A percentile compares a stretch with the other conserved stretches of the same genome.
Evolutionary conservation across 495 filamentous ascomycete species (phyloP).

Genomic region (Collariella sp.): DNA sequence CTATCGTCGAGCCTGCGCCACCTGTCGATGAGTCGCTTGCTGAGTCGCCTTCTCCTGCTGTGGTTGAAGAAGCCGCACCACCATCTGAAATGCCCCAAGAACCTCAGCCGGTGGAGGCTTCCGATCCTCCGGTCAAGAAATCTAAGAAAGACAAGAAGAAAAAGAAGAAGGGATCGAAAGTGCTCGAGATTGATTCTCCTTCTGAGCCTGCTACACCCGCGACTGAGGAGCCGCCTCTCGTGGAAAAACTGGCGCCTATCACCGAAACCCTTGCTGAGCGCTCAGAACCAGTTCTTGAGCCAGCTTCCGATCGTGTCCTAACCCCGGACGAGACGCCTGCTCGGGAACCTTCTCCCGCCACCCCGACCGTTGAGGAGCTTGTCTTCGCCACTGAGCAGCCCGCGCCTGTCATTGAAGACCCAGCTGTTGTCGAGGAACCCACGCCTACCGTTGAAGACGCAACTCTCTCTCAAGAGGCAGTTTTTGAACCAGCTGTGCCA

Average conservation of each 20-base stretch:
- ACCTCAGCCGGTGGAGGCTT: neutral
- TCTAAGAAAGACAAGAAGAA: neutral
- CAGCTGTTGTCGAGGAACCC: neutral
- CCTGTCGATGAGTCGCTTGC: neutral
- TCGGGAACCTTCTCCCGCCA: too few species aligned
- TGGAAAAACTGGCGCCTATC: neutral
- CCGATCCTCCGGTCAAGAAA: neutral
- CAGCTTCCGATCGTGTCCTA: too few species aligned
- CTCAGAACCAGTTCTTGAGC: too few species aligned
- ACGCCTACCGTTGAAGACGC: neutral
- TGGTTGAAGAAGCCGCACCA: neutral
- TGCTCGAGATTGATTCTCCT: constrained; percentile 4
- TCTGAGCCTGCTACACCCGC: constrained; percentile 7
- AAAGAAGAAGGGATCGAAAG: neutral
- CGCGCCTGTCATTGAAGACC: too few species aligned
- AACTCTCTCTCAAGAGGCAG: neutral
- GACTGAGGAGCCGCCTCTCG: neutral
- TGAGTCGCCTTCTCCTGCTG: neutral
- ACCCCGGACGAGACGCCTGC: too few species aligned
- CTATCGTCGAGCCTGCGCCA: neutral
- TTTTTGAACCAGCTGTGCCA: neutral
- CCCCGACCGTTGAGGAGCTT: too few species aligned
- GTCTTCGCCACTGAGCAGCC: too few species aligned
- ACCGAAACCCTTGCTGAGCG: too few species aligned
- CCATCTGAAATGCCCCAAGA: neutral